Evolutionary conservation across 768 basidiomycete genomes (phyloP).

Genomic region (Podaxis sp.): DNA sequence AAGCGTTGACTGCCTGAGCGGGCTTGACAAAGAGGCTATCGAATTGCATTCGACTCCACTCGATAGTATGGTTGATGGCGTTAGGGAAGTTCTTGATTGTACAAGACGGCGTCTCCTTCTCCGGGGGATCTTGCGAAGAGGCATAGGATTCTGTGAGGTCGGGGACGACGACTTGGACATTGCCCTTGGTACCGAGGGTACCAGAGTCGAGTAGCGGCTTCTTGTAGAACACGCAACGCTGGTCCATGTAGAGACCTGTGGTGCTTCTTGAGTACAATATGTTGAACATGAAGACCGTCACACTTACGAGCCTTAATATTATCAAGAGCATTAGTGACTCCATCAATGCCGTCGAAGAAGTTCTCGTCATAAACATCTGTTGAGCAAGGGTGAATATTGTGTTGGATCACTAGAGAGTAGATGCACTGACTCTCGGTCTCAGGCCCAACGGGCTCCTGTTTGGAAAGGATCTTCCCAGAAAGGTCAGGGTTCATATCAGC

Average conservation of each 20-base stretch:
- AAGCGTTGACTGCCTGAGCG: conserved; percentile 90
- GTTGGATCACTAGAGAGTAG: neutral
- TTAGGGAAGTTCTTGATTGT: conserved; percentile 99
- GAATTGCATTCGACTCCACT: conserved; percentile 96
- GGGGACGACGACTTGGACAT: conserved; percentile 93
- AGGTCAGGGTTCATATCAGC: conserved; percentile 95
- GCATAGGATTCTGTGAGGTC: conserved; percentile 95
- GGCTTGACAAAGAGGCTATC: conserved; percentile 94
- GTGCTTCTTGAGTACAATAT: neutral
- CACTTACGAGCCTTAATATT: conserved; percentile 91
- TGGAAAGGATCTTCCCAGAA: conserved; percentile 78
- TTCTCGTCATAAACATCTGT: conserved; percentile 85
- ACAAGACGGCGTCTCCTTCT: conserved; percentile 95
- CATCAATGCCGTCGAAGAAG: conserved; percentile 87
- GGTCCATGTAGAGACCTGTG: conserved; percentile 94
- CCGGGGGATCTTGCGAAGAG: conserved; percentile 97
- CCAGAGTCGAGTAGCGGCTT: conserved; percentile 97
- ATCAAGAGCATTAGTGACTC: conserved; percentile 96
- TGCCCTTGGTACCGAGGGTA: conserved; percentile 97
- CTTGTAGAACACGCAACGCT: conserved; percentile 93
- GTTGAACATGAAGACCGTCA: neutral
- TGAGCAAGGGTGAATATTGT: conserved; percentile 41
- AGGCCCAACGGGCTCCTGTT: conserved; percentile 91
- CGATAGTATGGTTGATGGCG: conserved; percentile 95
- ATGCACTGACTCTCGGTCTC: conserved; percentile 81